Conservation (phyloP, 2,329 filamentous ascomycete genomes). For the Magnaporthales sp. region DNA sequence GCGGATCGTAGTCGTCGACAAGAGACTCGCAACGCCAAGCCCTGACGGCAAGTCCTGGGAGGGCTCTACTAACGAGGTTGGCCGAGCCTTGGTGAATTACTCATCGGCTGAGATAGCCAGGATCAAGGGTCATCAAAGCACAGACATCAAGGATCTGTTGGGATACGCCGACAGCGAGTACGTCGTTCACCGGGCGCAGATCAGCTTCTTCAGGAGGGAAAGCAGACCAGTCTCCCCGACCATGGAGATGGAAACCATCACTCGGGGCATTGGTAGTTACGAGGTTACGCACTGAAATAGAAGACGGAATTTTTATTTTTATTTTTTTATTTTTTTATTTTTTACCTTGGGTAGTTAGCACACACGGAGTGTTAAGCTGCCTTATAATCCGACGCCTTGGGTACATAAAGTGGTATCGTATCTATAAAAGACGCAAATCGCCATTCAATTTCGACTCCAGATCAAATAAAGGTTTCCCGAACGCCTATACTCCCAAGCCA, state of each 20-base stretch:
- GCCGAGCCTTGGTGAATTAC: conserved; percentile 87
- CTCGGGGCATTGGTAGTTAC: conserved; percentile 15
- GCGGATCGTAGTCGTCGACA: conserved; percentile 70
- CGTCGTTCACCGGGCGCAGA: conserved; percentile 79
- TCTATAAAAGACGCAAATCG: neutral
- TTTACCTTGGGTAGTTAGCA: neutral
- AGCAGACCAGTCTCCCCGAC: conserved; percentile 45
- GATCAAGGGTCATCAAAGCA: conserved; percentile 78
- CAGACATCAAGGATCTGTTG: conserved; percentile 68
- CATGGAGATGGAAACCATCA: conserved; percentile 13
- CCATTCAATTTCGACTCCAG: neutral
- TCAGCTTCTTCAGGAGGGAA: conserved; percentile 59
- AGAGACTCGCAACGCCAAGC: conserved; percentile 22
- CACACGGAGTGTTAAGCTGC: neutral
- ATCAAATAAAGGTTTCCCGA: neutral
- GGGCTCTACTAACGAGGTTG: conserved; percentile 61
- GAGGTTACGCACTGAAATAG: conserved; percentile 9
- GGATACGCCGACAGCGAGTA: conserved; percentile 96
- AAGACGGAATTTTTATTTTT: neutral
- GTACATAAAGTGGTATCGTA: neutral
- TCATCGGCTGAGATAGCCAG: conserved; percentile 72
- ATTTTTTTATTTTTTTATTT: neutral
- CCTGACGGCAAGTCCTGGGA: conserved; percentile 32
- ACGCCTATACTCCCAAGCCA: conserved; percentile 1
- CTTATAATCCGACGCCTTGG: neutral